These are phyloP conservation scores for Fomitopsis betulina DNA, from an alignment of 1,284 basidiomycete species.

Conservation along the genomic window DNA sequence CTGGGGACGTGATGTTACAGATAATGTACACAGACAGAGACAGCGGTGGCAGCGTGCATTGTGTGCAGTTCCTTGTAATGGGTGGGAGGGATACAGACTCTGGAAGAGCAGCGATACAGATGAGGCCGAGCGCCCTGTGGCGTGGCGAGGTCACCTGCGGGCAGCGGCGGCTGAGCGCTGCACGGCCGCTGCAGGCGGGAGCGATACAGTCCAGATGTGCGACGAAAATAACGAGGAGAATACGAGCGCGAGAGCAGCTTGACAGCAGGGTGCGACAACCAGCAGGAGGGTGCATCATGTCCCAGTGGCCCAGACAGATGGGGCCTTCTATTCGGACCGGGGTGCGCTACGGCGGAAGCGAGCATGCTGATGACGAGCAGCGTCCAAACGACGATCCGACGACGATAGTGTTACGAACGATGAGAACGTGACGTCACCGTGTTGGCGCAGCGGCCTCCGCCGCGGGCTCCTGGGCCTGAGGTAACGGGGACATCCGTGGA, in stretches of 20 bases:
- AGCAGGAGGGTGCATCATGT: background rate
- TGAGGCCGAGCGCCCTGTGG: background rate
- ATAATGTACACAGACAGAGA: slow-evolving; percentile 1
- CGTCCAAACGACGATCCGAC: background rate
- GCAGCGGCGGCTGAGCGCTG: background rate
- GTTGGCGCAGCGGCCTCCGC: background rate
- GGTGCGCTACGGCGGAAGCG: background rate
- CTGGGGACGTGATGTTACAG: background rate
- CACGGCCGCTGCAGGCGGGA: background rate
- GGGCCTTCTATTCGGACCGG: background rate
- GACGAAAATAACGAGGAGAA: background rate
- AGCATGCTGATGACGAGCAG: background rate
- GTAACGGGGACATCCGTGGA: background rate
- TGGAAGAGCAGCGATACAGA: background rate
- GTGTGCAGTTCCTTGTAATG: background rate
- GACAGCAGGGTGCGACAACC: background rate
- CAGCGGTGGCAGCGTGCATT: background rate
- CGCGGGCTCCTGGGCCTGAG: background rate
- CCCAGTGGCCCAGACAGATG: background rate
- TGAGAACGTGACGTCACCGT: background rate
- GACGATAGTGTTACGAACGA: background rate
- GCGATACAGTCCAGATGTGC: background rate
- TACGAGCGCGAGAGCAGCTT: background rate
- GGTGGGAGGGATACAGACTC: background rate
- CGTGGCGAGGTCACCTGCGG: background rate